A percentile compares a stretch with the other conserved stretches of the same genome.
Evolutionary conservation across 2,329 filamentous ascomycete genomes (phyloP).

Genomic region (Orbilia javanica): DNA sequence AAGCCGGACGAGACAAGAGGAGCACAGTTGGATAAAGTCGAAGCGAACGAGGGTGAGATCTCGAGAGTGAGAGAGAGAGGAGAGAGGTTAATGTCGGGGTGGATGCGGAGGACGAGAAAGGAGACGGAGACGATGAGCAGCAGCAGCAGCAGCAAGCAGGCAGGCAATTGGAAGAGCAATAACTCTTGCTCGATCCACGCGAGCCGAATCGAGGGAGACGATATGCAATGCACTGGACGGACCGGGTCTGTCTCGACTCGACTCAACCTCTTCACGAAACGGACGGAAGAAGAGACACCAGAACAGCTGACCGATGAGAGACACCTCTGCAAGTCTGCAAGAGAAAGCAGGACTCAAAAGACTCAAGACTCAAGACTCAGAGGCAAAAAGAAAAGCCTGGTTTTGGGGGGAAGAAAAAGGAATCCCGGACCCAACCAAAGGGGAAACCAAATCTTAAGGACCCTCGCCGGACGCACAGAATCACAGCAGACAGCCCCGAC

Average conservation of each 20-base stretch:
- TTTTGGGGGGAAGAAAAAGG: background rate
- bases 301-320: slow-evolving; percentile 30
- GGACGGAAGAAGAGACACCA: slow-evolving; percentile 7
- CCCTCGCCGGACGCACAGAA: slow-evolving; percentile 13
- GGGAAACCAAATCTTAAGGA: slow-evolving; percentile 45
- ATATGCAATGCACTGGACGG: background rate
- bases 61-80: background rate
- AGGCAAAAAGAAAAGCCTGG: slow-evolving; percentile 25
- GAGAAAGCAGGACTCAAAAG: background rate
- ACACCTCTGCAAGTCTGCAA: background rate
- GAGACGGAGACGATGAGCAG: no score
- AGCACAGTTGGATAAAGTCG: background rate
- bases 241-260: slow-evolving; percentile 6
- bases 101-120: background rate
- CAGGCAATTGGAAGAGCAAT: background rate
- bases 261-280: slow-evolving; percentile 3
- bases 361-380: slow-evolving; percentile 14
- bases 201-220: slow-evolving; percentile 10
- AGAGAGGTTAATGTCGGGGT: background rate
- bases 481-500: slow-evolving; percentile 20
- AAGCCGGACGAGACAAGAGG: background rate
- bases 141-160: background rate
- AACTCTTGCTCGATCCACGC: background rate
- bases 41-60: slow-evolving; percentile 9
- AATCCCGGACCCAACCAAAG: slow-evolving; percentile 42